These are phyloP conservation scores for Boechera divaricarpa DNA, from an alignment of 345 rosid species.

Conservation along the genomic window DNA sequence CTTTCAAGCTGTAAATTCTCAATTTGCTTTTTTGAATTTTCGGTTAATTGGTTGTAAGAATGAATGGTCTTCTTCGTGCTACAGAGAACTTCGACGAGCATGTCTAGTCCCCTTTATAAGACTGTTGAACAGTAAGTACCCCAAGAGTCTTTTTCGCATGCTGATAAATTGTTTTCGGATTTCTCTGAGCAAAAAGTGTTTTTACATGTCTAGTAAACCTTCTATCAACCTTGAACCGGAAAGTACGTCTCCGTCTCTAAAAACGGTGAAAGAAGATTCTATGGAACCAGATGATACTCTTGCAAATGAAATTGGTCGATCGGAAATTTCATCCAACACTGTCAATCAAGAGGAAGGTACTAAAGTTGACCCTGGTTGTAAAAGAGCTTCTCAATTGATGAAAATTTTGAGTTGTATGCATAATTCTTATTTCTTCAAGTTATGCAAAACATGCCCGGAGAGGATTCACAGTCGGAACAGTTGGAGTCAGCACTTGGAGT, in stretches of 20 bases:
- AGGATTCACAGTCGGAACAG: conserved; percentile 3
- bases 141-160: not conserved
- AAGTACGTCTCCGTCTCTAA: not conserved
- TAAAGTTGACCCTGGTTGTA: conserved; percentile 3
- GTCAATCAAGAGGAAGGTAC: conserved; percentile 18
- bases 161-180: not conserved
- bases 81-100: conserved; percentile 36
- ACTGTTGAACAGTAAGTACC: conserved; percentile 33
- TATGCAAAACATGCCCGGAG: conserved; percentile 17
- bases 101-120: not conserved
- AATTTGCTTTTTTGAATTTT: not conserved
- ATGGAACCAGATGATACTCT: conserved; percentile 5
- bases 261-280: conserved; percentile 4
- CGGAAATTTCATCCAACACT: not conserved
- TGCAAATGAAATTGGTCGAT: no score
- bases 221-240: conserved; percentile 11
- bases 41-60: not conserved
- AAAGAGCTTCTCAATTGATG: not conserved
- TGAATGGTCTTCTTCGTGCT: conserved; percentile 26
- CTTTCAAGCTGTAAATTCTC: not conserved
- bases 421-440: conserved; percentile 27
- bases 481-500: conserved; percentile 18
- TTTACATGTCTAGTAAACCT: conserved; percentile 24
- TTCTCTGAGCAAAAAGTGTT: conserved; percentile 21
- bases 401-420: conserved; percentile 1